Base-by-base conservation (phyloP, 345 rosid species). In the Eucalyptus pumila region DNA sequence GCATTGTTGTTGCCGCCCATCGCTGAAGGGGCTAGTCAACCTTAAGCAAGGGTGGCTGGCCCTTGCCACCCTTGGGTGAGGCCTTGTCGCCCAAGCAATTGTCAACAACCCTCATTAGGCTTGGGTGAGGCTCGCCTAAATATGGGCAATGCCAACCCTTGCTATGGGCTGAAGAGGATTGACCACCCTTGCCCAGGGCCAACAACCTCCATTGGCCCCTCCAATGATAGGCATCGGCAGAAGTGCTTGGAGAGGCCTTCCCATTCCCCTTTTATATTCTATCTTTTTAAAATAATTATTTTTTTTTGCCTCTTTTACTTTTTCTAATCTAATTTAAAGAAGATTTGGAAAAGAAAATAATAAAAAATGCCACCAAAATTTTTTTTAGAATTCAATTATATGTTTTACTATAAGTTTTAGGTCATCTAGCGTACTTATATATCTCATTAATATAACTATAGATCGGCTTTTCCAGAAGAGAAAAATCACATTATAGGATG, bases 401-500 rank as follows among this genome's bases (percentile, higher is more conserved):
- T 1, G 10, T 56, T 56, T 56, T 54, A 8, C 4, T 3, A 10
- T 23, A 56, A 56, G 12, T 24, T 56, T 56, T 56, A 56, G 62
- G 11, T 23, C 62, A 3, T 56, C 11, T 24, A 56, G 12, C 9
- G 13, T 24, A 10, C 27, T 24, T 23, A 24, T 56, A 9, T 23
- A 24, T 24, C 27, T 56, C 34, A 27, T 60, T 11, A 60, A 12
- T 27, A 12, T 30, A 60, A 12, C 4, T 27, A 1, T 60, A 60
- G 8, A 12, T 27, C 6, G 2, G 32, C 9, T 60, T 60, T 60
- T 1, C 4, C 1, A 60, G 0, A 60, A 5, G 8, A 60, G 32
- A 27, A 60, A 60, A 60, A 60, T 60, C 69, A 60, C 4, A n/a
- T n/a, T n/a, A 30, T 27, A 14, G 19, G 37, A 4, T n/a, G 21